Percentiles rank a stretch among this genome's conserved stretches.
phyloP scores from a whole-genome alignment of 2,329 filamentous ascomycete species.

The Hypoxylon rubiginosum region DNA sequence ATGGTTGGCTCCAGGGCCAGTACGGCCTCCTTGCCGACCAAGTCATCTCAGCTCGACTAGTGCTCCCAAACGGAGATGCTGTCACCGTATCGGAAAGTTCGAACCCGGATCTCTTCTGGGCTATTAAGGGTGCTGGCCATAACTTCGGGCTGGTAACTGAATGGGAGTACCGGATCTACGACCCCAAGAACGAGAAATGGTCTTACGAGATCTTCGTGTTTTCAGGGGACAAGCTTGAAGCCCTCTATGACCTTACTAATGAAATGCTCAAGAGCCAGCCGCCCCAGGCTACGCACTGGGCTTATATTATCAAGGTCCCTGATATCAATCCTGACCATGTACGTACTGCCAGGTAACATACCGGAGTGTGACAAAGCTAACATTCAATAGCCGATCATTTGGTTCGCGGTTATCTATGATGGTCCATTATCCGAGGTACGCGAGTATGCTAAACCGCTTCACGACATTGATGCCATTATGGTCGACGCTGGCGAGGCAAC shows the following conservation, averaged over 20 bases:
- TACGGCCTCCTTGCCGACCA: conserved; percentile 42
- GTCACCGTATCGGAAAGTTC: conserved; percentile 39
- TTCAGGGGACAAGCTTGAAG: conserved; percentile 40
- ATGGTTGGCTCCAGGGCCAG: conserved; percentile 43
- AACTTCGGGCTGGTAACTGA: conserved; percentile 44
- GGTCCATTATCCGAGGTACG: conserved; percentile 23
- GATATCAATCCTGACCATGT: conserved; percentile 39
- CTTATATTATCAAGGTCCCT: conserved; percentile 38
- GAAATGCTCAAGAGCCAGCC: conserved; percentile 34
- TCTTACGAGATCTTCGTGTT: conserved; percentile 43
- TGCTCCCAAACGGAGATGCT: conserved; percentile 31
- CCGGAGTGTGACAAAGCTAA: background rate
- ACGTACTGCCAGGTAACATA: conserved; percentile 13
- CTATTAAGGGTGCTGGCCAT: conserved; percentile 40
- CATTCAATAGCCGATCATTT: conserved; percentile 41
- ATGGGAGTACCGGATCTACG: conserved; percentile 35
- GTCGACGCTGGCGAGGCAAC: conserved; percentile 33
- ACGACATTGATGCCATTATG: conserved; percentile 31
- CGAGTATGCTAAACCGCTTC: conserved; percentile 38
- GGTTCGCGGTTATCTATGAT: conserved; percentile 44
- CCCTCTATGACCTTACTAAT: conserved; percentile 32
- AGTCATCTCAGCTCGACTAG: conserved; percentile 34
- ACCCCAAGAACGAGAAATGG: conserved; percentile 30
- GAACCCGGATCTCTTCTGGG: conserved; percentile 50
- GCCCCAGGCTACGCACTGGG: conserved; percentile 35